Percentiles rank a stretch among this genome's conserved stretches.
These are phyloP conservation scores for Neonectria coccinea DNA, from an alignment of 2,329 filamentous ascomycete species.

Conservation along the genomic window DNA sequence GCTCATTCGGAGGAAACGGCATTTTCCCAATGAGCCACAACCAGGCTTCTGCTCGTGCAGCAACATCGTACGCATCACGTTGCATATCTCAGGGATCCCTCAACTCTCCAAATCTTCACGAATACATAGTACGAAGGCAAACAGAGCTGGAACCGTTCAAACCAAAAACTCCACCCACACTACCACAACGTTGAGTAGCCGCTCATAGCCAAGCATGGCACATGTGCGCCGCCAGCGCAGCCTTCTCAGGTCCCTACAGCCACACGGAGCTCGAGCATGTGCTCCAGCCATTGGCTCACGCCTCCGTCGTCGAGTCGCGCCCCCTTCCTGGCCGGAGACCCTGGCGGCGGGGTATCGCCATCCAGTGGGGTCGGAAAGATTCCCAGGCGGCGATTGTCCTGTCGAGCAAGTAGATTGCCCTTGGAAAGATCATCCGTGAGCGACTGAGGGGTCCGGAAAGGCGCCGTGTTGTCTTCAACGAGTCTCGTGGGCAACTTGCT, in stretches of 20 bases:
- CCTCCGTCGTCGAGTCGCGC: conserved; percentile 29
- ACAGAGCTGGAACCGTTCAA: conserved; percentile 25
- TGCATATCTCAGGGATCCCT: background rate
- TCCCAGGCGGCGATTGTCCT: conserved; percentile 30
- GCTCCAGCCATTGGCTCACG: conserved; percentile 57
- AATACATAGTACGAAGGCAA: background rate
- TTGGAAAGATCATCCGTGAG: conserved; percentile 33
- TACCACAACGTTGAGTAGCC: conserved; percentile 26
- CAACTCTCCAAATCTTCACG: conserved; percentile 7
- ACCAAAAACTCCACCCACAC: conserved; percentile 40
- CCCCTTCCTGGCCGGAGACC: conserved; percentile 22
- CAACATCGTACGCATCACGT: background rate
- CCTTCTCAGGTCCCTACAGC: conserved; percentile 43
- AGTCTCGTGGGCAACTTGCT: conserved; percentile 26
- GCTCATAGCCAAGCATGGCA: conserved; percentile 43
- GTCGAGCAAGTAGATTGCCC: conserved; percentile 34
- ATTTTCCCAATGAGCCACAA: background rate
- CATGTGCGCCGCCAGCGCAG: conserved; percentile 40
- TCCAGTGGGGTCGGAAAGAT: conserved; percentile 42
- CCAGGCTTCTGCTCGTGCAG: background rate
- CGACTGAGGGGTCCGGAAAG: conserved; percentile 30
- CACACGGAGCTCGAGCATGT: conserved; percentile 51
- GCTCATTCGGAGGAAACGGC: background rate
- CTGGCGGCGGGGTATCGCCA: conserved; percentile 42
- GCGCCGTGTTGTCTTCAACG: conserved; percentile 23